Conservation (phyloP, 345 rosid genomes). For the Alliaria petiolata region DNA sequence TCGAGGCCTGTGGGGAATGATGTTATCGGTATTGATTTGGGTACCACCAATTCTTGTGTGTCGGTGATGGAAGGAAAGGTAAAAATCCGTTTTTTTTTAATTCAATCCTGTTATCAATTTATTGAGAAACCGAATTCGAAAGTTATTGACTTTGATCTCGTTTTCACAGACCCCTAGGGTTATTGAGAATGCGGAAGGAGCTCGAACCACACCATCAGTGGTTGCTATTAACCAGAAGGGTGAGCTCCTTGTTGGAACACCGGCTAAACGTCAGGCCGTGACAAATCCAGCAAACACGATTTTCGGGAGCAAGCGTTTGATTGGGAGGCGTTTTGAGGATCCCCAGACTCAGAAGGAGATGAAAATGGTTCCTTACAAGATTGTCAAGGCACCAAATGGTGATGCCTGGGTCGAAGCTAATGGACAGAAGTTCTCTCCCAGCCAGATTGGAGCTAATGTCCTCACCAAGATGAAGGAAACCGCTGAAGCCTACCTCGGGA, state of each 20-base stretch:
- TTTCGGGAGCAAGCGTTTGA: constrained; percentile 38
- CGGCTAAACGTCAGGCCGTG: constrained; percentile 47
- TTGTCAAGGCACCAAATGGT: constrained; percentile 43
- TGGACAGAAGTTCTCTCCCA: constrained; percentile 45
- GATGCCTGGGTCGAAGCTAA: constrained; percentile 52
- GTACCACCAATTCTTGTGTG: constrained; percentile 60
- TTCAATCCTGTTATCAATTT: background rate
- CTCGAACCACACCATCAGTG: constrained; percentile 48
- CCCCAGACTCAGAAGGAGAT: constrained; percentile 43
- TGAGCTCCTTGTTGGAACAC: constrained; percentile 45
- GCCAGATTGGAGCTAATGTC: constrained; percentile 44
- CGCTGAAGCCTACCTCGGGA: constrained; percentile 47
- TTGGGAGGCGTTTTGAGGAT: constrained; percentile 38
- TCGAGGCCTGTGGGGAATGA: constrained; percentile 54
- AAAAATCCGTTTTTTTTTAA: background rate
- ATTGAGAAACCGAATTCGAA: background rate
- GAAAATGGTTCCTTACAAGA: constrained; percentile 49
- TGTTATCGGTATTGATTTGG: constrained; percentile 56
- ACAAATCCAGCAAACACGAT: constrained; percentile 41
- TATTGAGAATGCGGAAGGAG: constrained; percentile 48
- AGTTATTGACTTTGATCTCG: background rate
- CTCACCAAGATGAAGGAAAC: constrained; percentile 49
- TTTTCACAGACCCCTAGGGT: constrained; percentile 37
- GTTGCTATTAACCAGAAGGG: constrained; percentile 43
- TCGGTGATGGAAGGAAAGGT: constrained; percentile 64